Conservation (phyloP, 2,329 filamentous ascomycete genomes). For the Akanthomyces dipterigenus region DNA sequence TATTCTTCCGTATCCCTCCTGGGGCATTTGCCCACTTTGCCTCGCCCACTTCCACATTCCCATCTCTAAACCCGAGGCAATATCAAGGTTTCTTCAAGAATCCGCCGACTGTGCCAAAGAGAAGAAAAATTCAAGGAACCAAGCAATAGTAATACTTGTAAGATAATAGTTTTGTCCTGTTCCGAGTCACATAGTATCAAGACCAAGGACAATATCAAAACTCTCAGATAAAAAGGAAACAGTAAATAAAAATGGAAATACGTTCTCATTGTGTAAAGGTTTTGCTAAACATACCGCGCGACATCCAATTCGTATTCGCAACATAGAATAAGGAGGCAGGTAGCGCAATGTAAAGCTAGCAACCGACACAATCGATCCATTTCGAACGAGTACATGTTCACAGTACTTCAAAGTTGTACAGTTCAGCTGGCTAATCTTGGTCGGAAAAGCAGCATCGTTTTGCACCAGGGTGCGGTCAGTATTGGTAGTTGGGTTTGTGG, state of each 20-base stretch:
- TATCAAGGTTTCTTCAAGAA: neutral
- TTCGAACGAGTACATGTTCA: constrained; percentile 9
- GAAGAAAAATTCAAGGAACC: neutral
- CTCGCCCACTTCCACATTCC: neutral
- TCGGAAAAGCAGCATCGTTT: constrained; percentile 6
- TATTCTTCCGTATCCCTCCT: neutral
- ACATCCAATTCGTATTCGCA: neutral
- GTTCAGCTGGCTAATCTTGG: constrained; percentile 5
- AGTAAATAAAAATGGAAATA: neutral
- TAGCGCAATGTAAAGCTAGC: neutral
- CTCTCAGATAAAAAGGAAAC: neutral
- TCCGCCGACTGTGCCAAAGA: neutral
- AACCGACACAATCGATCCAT: constrained; percentile 1
- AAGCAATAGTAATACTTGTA: neutral
- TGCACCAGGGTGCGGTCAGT: constrained; percentile 4
- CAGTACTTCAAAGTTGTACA: constrained; percentile 20
- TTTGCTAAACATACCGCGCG: constrained; percentile 2
- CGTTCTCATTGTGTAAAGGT: neutral
- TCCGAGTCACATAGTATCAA: constrained; percentile 7
- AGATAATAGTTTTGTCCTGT: constrained; percentile 7
- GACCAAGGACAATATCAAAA: constrained; percentile 5
- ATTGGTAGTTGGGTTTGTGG: neutral
- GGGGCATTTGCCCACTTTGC: constrained; percentile 1
- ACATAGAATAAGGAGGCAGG: neutral
- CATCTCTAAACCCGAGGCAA: neutral